phyloP scores from a whole-genome alignment of 108 stramenopile genomes.

The Licmophora abbreviata region DNA sequence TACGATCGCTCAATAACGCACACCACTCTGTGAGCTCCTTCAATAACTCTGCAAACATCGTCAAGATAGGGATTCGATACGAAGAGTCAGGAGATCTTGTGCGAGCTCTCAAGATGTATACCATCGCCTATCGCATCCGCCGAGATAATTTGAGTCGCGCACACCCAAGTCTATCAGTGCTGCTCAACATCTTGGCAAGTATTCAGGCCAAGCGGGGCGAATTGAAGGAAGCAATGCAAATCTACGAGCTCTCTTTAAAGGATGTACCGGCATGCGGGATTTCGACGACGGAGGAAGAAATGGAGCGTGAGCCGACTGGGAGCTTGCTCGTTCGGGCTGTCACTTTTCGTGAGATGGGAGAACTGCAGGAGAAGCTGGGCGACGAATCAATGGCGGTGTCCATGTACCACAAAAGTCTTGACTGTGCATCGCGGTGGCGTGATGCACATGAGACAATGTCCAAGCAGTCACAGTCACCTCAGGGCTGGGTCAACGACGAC shows the following conservation, averaged over 20 bases:
- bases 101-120: slow-evolving; percentile 75
- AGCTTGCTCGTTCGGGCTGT: slow-evolving; percentile 39
- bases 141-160: slow-evolving; percentile 51
- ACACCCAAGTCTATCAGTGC: slow-evolving; percentile 64
- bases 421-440: slow-evolving; percentile 40
- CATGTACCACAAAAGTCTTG: slow-evolving; percentile 74
- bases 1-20: slow-evolving; percentile 49
- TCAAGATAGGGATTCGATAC: slow-evolving; percentile 73
- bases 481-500: not conserved
- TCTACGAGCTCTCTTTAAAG: slow-evolving; percentile 60
- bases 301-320: not conserved
- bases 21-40: slow-evolving; percentile 60
- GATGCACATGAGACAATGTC: not conserved
- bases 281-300: not conserved
- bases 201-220: slow-evolving; percentile 75
- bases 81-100: slow-evolving; percentile 53
- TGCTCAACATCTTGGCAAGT: slow-evolving; percentile 77
- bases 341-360: slow-evolving; percentile 79
- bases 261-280: slow-evolving; percentile 18
- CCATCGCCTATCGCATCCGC: slow-evolving; percentile 80
- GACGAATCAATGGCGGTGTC: slow-evolving; percentile 54
- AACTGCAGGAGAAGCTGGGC: slow-evolving; percentile 63
- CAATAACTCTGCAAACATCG: slow-evolving; percentile 69
- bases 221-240: slow-evolving; percentile 65
- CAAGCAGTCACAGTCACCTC: not conserved